These are phyloP conservation scores for Dendrobium chrysotoxum DNA, from an alignment of 106 monocot species.

Conservation along the genomic window DNA sequence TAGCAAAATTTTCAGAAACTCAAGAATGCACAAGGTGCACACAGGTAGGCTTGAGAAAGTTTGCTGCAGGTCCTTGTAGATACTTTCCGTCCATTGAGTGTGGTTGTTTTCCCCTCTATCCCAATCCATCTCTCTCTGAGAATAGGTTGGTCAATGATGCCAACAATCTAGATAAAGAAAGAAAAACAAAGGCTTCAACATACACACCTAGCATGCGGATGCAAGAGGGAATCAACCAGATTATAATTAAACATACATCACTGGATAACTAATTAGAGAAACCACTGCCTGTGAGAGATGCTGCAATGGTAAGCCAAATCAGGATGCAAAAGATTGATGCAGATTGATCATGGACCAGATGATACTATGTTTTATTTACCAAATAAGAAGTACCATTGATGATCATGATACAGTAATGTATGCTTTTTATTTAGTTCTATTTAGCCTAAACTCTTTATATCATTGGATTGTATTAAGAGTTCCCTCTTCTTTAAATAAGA, in stretches of 20 bases:
- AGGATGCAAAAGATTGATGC: no score
- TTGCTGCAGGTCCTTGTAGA: conserved; percentile 63
- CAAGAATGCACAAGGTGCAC: conserved; percentile 12
- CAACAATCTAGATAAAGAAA: conserved; percentile 54
- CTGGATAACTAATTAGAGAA: not conserved
- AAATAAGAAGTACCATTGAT: no score
- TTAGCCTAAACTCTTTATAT: no score
- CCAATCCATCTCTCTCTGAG: conserved; percentile 97
- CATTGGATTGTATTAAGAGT: no score
- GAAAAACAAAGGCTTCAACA: not conserved
- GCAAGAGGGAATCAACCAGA: not conserved
- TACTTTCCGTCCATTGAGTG: conserved; percentile 76
- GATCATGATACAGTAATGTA: no score
- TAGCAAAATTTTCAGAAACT: not conserved
- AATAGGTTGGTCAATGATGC: conserved; percentile 93
- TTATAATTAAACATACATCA: not conserved
- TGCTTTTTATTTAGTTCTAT: no score
- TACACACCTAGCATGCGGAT: not conserved
- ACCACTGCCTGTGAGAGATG: not conserved
- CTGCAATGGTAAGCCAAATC: not conserved
- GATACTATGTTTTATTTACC: no score
- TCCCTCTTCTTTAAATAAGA: no score
- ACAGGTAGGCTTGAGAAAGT: conserved; percentile 91
- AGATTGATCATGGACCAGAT: no score
- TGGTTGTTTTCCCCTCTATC: conserved; percentile 60